Conservation (phyloP, 768 basidiomycete genomes). For the Suillus bovinus region DNA sequence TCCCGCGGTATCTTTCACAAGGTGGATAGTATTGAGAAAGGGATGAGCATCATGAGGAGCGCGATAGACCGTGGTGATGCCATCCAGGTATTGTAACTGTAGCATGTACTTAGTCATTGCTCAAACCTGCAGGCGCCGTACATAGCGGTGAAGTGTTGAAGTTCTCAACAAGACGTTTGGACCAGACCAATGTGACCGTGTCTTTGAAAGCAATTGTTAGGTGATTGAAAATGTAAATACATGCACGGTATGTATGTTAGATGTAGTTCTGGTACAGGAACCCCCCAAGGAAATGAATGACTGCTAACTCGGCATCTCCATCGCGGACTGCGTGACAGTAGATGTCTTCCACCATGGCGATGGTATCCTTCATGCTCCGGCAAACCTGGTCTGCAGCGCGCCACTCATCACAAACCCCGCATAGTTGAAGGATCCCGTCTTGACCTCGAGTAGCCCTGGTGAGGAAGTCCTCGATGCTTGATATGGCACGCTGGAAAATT, state of each 20-base stretch:
- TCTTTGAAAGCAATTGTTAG: conserved; percentile 37
- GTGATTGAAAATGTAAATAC: too few relatives aligned
- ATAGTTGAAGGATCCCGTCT: background rate
- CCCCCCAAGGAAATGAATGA: background rate
- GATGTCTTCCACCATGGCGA: background rate
- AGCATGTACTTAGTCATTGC: too few relatives aligned
- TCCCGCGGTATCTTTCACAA: too few relatives aligned
- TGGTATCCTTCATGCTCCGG: background rate
- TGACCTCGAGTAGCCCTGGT: background rate
- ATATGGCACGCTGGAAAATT: background rate
- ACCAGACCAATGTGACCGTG: conserved; percentile 49
- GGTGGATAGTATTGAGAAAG: too few relatives aligned
- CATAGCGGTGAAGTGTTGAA: conserved; percentile 49
- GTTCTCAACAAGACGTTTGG: conserved; percentile 42
- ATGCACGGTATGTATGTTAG: too few relatives aligned
- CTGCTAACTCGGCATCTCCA: background rate
- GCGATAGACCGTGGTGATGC: too few relatives aligned
- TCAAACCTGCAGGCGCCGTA: conserved; percentile 42
- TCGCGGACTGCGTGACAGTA: background rate
- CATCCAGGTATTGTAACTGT: too few relatives aligned
- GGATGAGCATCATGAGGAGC: too few relatives aligned
- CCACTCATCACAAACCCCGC: background rate
- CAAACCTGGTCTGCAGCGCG: background rate
- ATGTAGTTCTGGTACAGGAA: background rate
- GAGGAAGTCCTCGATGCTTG: background rate